These are phyloP conservation scores for Botrytis porri DNA, from an alignment of 2,329 filamentous ascomycete genomes.

Conservation along the genomic window DNA sequence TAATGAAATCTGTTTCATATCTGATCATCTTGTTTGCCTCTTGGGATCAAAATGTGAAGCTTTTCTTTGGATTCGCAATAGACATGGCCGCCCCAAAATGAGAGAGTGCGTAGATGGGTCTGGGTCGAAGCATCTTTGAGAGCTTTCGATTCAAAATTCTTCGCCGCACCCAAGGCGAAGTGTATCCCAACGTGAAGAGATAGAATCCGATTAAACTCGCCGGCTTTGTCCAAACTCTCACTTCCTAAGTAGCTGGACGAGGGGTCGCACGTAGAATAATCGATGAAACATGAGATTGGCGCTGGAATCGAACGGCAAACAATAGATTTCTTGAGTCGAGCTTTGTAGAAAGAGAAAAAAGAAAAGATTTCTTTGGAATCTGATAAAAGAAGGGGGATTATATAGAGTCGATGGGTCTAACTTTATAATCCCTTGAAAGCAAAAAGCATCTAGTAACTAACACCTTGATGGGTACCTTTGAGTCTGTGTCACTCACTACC, in stretches of 20 bases:
- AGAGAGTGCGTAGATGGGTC: not conserved
- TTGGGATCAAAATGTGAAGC: not conserved
- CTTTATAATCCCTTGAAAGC: not conserved
- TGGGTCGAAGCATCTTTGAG: not conserved
- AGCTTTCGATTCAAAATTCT: not conserved
- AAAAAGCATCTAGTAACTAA: not conserved
- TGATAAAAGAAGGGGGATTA: not conserved
- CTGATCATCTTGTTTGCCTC: not conserved
- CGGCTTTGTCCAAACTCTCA: not conserved
- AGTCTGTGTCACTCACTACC: not conserved
- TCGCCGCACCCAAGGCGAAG: not conserved
- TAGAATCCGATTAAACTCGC: not conserved
- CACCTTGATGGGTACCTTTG: slow-evolving; percentile 3
- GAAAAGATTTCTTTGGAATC: not conserved
- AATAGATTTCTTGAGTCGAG: not conserved
- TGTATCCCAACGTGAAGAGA: not conserved
- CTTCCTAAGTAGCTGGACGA: not conserved
- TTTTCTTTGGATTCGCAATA: not conserved
- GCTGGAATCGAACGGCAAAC: not conserved
- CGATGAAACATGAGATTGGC: not conserved
- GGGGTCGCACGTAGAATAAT: not conserved
- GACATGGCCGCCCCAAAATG: not conserved
- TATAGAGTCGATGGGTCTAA: not conserved
- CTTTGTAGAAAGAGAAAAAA: not conserved
- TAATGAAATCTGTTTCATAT: not conserved